Evolutionary conservation across 768 basidiomycete genomes (phyloP).

Genomic region (Suillus hirtellus): DNA sequence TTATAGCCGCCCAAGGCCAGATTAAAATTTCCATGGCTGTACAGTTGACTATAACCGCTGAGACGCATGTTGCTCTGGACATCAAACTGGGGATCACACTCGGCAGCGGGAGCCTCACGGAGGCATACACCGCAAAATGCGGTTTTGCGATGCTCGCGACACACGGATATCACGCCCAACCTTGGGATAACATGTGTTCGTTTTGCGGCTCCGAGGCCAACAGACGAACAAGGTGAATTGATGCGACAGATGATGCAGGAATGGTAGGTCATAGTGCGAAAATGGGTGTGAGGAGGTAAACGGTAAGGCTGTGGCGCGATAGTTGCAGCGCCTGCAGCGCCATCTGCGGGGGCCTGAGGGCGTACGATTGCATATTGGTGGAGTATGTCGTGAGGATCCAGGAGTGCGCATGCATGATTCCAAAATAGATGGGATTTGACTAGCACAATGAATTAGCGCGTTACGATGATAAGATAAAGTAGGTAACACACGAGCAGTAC

Average conservation of each 20-base stretch:
- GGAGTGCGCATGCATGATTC: conserved; percentile 58
- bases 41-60: conserved; percentile 34
- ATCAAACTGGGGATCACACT: conserved; percentile 38
- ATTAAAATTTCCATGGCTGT: conserved; percentile 23
- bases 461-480: neutral
- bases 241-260: conserved; percentile 71
- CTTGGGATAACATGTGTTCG: conserved; percentile 41
- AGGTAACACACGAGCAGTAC: conserved; percentile 52
- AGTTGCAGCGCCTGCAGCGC: conserved; percentile 36
- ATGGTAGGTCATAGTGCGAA: conserved; percentile 53
- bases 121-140: conserved; percentile 71
- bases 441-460: conserved; percentile 30
- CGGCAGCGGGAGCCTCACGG: conserved; percentile 54
- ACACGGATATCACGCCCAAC: conserved; percentile 51
- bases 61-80: conserved; percentile 33
- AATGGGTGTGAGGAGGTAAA: conserved; percentile 58
- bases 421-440: conserved; percentile 74
- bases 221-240: conserved; percentile 52
- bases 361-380: conserved; percentile 49
- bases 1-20: conserved; percentile 27
- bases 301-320: conserved; percentile 36
- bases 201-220: conserved; percentile 55
- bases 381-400: conserved; percentile 64
- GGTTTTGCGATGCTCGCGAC: conserved; percentile 64
- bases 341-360: conserved; percentile 33